phyloP scores from a whole-genome alignment of 805 yeast species.

The Pichia paraexigua region DNA sequence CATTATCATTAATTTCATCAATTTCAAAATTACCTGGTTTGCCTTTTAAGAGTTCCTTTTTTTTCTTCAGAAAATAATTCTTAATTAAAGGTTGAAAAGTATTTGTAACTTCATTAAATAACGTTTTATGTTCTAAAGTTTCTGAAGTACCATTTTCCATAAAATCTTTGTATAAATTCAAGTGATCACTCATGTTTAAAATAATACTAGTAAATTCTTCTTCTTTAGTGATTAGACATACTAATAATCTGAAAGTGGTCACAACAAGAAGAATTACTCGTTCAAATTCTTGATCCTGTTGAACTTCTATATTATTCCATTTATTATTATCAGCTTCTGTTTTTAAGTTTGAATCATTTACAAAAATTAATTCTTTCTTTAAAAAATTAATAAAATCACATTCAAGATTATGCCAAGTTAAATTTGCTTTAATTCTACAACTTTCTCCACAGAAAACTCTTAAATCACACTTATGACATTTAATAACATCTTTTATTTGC shows the following conservation, averaged over 20 bases:
- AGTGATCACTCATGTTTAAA: slow-evolving; percentile 17
- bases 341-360: neutral
- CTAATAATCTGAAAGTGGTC: slow-evolving; percentile 3
- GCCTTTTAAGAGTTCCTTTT: neutral
- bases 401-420: slow-evolving; percentile 8
- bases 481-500: neutral
- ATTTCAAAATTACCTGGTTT: neutral
- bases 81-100: slow-evolving; percentile 11
- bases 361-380: neutral
- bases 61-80: neutral
- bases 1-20: slow-evolving; percentile 7
- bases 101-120: slow-evolving; percentile 14
- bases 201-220: neutral
- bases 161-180: slow-evolving; percentile 10
- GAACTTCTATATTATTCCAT: neutral
- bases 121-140: slow-evolving; percentile 7
- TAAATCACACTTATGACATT: slow-evolving; percentile 1
- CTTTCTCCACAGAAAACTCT: slow-evolving; percentile 4
- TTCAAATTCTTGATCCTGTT: neutral
- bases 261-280: neutral
- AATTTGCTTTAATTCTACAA: slow-evolving; percentile 2
- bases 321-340: neutral
- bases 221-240: neutral
- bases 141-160: neutral
- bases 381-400: slow-evolving; percentile 6